Base-by-base conservation (phyloP, 805 yeast genomes). In the Saccharomyces mikatae region DNA sequence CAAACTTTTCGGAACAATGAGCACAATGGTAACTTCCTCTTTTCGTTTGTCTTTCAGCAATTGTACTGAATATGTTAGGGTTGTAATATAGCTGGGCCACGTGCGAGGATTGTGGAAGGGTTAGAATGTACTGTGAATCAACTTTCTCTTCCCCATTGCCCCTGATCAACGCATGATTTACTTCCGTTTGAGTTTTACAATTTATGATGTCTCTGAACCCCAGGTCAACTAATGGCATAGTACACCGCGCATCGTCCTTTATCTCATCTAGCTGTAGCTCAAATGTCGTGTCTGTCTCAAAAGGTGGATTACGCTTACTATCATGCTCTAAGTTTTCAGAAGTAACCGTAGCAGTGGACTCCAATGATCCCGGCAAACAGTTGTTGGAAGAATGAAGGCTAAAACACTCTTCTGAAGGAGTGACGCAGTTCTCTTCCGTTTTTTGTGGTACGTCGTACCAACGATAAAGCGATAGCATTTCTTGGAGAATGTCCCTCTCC, bases 1-100 rank as follows among this genome's bases (percentile, higher is more conserved):
- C 56, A 59, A 76, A 78, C 21, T 65, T 66, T 28, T 67, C 63
- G 0, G 76, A 62, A 54, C 83, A 79, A 54, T 79, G 82, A 4
- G 77, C 65, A 63, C 83, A 79, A 52, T 73, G 71, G 58, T 76
- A 77, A 30, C 71, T 65, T 0, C 77, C 81, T 56, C 74, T 72
- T 65, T 74, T 77, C 47, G 56, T 58, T 48, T 67, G 71, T 27
- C 68, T 73, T 21, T 65, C 66, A 8, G 61, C 49, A 10, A 71
- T 59, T 10, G 65, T 64, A 3, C 61, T 59, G 68, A 71, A 41
- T 26, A 60, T 10, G 6, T 17, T 36, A 11, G 44, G 44, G 44
- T 36, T 22, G 8, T 8, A 4, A 36, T 36, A 36, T 36, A 36
- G 13, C 24, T 36, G 44, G 1, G 11, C 24, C 44, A 36, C 44